A percentile compares a stretch with the other conserved stretches of the same genome.
Conservation (phyloP, 352 stramenopile species). For the Phytophthora hybrid region DNA sequence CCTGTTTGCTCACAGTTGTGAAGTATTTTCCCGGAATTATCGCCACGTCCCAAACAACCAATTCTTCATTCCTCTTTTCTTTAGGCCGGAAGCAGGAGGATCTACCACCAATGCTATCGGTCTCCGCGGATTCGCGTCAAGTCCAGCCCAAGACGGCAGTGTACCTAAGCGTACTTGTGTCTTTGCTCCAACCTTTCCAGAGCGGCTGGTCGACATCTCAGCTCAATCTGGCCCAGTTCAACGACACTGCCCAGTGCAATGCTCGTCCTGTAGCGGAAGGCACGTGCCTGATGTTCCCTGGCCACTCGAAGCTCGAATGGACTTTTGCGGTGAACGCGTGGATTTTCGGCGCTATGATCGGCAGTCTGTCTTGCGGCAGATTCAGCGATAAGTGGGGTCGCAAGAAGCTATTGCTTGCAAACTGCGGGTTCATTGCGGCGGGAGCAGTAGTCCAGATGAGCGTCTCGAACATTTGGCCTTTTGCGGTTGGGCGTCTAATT, state of each 20-base stretch:
- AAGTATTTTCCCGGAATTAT: neutral
- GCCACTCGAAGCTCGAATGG: conserved; percentile 55
- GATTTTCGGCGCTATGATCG: conserved; percentile 67
- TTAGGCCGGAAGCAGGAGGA: neutral
- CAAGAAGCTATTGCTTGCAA: conserved; percentile 28
- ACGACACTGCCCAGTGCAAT: conserved; percentile 49
- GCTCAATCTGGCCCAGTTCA: conserved; percentile 59
- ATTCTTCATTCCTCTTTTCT: conserved; percentile 3
- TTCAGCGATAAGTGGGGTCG: conserved; percentile 39
- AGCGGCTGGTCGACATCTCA: conserved; percentile 67
- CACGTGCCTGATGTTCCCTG: conserved; percentile 69
- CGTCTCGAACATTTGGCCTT: conserved; percentile 38
- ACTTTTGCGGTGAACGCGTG: conserved; percentile 45
- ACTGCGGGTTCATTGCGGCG: conserved; percentile 47
- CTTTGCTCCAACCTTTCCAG: conserved; percentile 56
- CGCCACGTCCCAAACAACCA: neutral
- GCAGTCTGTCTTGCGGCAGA: conserved; percentile 44
- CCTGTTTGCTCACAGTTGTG: too few relatives aligned
- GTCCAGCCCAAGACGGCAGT: conserved; percentile 41
- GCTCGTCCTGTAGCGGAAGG: conserved; percentile 42
- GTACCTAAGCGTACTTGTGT: conserved; percentile 52
- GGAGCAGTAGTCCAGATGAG: conserved; percentile 41
- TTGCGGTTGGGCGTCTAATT: conserved; percentile 47
- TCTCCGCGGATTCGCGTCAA: neutral
- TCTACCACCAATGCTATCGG: neutral